Percentiles rank a stretch among this genome's conserved stretches.
Conservation (phyloP, 2,329 filamentous ascomycete species). For the Helicocarpus griseus region DNA sequence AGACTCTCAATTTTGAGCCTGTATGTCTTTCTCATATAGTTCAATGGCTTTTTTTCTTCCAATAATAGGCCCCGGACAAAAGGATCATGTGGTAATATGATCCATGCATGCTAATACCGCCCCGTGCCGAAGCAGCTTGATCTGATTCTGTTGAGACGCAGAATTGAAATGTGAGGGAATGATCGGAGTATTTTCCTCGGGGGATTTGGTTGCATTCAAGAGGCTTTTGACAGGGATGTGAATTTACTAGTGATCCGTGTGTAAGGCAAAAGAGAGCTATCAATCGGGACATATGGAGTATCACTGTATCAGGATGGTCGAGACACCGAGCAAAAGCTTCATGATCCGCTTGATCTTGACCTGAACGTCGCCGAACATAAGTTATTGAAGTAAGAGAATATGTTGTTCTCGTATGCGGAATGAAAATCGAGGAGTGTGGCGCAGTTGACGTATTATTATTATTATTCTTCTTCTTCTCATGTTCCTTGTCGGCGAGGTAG, state of each 20-base stretch:
- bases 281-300: no score
- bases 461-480: no score
- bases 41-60: not conserved
- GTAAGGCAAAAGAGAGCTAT: no score
- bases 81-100: not conserved
- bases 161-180: not conserved
- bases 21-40: not conserved
- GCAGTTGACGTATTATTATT: not conserved
- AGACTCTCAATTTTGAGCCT: not conserved
- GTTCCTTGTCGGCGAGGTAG: not conserved
- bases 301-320: no score
- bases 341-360: no score
- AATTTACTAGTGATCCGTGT: not conserved
- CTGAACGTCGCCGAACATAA: no score
- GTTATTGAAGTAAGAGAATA: not conserved
- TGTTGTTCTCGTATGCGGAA: no score
- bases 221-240: not conserved
- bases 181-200: no score
- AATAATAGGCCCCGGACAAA: no score
- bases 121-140: not conserved
- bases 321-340: no score
- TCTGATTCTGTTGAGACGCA: not conserved
- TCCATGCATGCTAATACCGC: not conserved
- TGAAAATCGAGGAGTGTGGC: not conserved
- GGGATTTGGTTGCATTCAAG: not conserved